phyloP scores from a whole-genome alignment of 768 basidiomycete species.

The Pleurotus ostreatus region DNA sequence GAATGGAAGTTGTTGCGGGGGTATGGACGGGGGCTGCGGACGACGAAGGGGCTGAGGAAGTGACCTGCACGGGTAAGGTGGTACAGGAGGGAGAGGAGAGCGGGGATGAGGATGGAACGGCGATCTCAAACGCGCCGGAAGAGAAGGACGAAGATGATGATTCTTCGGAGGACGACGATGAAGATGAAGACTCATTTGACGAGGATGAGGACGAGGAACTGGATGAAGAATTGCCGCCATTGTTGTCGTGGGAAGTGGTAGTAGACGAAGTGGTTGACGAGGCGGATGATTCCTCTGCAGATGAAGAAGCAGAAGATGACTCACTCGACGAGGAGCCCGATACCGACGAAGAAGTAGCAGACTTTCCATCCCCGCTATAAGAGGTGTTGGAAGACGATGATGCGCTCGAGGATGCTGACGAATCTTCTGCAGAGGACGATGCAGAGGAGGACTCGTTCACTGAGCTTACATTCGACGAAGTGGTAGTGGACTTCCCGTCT shows the following conservation, averaged over 20 bases:
- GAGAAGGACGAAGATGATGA: background rate
- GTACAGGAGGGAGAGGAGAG: background rate
- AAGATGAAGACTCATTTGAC: background rate
- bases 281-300: background rate
- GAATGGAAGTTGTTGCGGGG: background rate
- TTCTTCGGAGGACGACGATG: constrained; percentile 2
- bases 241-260: background rate
- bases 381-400: background rate
- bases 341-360: background rate
- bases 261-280: background rate
- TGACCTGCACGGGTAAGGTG: background rate
- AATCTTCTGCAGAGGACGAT: background rate
- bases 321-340: background rate
- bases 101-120: background rate
- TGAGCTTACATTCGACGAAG: no score
- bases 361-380: background rate
- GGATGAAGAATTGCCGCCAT: background rate
- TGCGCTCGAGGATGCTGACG: background rate
- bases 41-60: background rate
- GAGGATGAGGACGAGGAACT: background rate
- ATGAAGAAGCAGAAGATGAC: constrained; percentile 1
- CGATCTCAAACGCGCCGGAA: background rate
- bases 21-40: background rate
- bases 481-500: background rate
- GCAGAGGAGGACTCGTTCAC: background rate